phyloP scores from a whole-genome alignment of 495 filamentous ascomycete species.

The Penicillium maclennaniae region DNA sequence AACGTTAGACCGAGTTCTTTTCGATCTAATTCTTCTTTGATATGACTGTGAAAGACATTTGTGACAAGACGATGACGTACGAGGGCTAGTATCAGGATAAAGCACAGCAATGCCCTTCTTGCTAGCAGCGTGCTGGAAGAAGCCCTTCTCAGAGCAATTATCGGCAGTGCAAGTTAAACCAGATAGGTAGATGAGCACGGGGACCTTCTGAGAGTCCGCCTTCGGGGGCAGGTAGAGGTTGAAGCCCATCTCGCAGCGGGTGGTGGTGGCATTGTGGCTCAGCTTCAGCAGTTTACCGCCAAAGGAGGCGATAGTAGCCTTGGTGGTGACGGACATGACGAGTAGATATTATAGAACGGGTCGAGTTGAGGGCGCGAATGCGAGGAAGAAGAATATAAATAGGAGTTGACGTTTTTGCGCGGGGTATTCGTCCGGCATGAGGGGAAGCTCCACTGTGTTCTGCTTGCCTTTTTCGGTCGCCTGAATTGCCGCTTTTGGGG shows the following conservation, averaged over 20 bases:
- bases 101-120: conserved; percentile 79
- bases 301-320: conserved; percentile 85
- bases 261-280: conserved; percentile 69
- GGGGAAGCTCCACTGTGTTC: conserved; percentile 20
- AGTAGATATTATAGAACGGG: not conserved
- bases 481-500: not conserved
- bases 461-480: not conserved
- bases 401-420: conserved; percentile 15
- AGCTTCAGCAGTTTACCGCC: conserved; percentile 95
- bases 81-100: conserved; percentile 92
- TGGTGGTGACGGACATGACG: conserved; percentile 76
- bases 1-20: not conserved
- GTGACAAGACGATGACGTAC: conserved; percentile 42
- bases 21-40: conserved; percentile 1
- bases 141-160: conserved; percentile 92
- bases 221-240: conserved; percentile 66
- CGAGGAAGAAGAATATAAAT: conserved; percentile 5
- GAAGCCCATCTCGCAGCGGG: conserved; percentile 62
- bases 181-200: conserved; percentile 90
- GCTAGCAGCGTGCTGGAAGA: conserved; percentile 80
- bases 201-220: conserved; percentile 57
- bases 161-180: conserved; percentile 94
- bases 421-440: conserved; percentile 28
- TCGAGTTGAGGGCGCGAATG: not conserved
- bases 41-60: no score